Conservation (phyloP, 2,329 filamentous ascomycete genomes). For the Monosporascus ibericus region DNA sequence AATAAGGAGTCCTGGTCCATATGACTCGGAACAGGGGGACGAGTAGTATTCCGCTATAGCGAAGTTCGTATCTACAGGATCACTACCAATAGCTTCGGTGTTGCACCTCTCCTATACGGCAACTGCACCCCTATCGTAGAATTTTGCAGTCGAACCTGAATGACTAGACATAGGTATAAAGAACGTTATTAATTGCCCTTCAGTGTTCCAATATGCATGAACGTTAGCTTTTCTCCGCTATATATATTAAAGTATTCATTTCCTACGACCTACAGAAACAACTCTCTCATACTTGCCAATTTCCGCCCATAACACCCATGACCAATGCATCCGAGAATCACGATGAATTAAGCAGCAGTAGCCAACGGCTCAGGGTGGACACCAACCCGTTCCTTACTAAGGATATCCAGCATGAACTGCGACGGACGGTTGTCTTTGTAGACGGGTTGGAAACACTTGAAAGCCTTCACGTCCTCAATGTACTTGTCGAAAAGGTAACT, state of each 20-base stretch:
- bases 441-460: slow-evolving; percentile 75
- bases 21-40: too few relatives aligned
- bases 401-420: slow-evolving; percentile 80
- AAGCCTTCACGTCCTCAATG: slow-evolving; percentile 79
- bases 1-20: too few relatives aligned
- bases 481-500: slow-evolving; percentile 97
- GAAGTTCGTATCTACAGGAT: too few relatives aligned
- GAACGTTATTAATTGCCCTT: too few relatives aligned
- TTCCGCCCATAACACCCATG: slow-evolving; percentile 1
- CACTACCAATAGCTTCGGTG: too few relatives aligned
- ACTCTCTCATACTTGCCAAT: background rate
- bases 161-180: too few relatives aligned
- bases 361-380: slow-evolving; percentile 65
- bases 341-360: slow-evolving; percentile 32
- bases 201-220: too few relatives aligned
- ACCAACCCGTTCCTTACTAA: slow-evolving; percentile 91
- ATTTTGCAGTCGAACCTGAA: too few relatives aligned
- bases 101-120: too few relatives aligned
- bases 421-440: slow-evolving; percentile 84
- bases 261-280: background rate
- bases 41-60: too few relatives aligned
- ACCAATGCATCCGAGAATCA: background rate
- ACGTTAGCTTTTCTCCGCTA: too few relatives aligned
- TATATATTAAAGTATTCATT: background rate
- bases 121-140: too few relatives aligned